These are phyloP conservation scores for Diaporthe ilicicola DNA, from an alignment of 2,329 filamentous ascomycete species.

Conservation along the genomic window DNA sequence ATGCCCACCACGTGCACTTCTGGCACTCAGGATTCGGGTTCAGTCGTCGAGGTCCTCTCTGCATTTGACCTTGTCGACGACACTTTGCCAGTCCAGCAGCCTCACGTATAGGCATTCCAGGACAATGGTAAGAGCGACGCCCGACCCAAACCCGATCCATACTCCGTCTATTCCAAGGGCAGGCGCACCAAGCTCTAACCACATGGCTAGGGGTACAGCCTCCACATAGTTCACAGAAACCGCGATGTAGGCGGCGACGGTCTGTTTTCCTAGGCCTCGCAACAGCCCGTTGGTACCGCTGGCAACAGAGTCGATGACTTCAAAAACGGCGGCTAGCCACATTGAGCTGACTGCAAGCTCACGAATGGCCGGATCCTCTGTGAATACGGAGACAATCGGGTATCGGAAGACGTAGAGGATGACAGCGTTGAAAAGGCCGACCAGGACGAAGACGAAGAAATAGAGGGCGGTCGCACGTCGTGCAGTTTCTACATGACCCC, in stretches of 20 bases:
- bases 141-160: conserved; percentile 46
- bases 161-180: conserved; percentile 44
- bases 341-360: conserved; percentile 43
- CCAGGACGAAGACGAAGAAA: conserved; percentile 42
- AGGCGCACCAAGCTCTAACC: conserved; percentile 47
- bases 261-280: conserved; percentile 49
- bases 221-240: conserved; percentile 48
- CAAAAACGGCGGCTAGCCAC: conserved; percentile 44
- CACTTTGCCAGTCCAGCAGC: conserved; percentile 28
- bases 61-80: conserved; percentile 29
- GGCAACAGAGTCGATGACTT: conserved; percentile 47
- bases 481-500: conserved; percentile 43
- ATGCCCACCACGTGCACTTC: too few relatives aligned
- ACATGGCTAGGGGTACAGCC: conserved; percentile 49
- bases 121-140: conserved; percentile 43
- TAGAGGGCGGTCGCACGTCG: conserved; percentile 44
- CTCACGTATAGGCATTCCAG: conserved; percentile 47
- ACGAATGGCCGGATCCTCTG: conserved; percentile 42
- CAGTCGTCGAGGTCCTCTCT: conserved; percentile 26
- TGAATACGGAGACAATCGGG: conserved; percentile 43
- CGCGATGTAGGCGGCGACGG: conserved; percentile 47
- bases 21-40: too few relatives aligned
- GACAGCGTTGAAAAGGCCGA: conserved; percentile 46
- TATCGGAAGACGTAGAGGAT: conserved; percentile 43
- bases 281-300: conserved; percentile 49